Evolutionary conservation across 2,329 filamentous ascomycete genomes (phyloP).

Genomic region (Cercospora sp.): DNA sequence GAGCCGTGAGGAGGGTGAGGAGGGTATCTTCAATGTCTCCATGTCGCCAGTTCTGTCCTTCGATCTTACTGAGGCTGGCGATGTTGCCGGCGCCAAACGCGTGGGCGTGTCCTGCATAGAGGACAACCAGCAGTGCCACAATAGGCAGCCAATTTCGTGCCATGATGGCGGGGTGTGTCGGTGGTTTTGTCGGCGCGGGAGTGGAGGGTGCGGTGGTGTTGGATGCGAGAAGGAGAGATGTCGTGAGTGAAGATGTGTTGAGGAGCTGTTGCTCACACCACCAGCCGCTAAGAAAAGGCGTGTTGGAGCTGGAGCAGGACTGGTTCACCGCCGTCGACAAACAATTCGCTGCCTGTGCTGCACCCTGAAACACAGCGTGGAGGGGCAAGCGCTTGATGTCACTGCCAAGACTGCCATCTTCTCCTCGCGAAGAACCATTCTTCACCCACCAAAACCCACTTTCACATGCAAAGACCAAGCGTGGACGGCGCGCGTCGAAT

Average conservation of each 20-base stretch:
- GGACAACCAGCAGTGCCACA: constrained; percentile 27
- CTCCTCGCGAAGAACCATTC: neutral
- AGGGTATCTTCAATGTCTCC: constrained; percentile 58
- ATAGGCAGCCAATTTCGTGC: constrained; percentile 29
- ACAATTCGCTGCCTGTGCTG: neutral
- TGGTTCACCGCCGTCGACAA: neutral
- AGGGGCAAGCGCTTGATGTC: neutral
- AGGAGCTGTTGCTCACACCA: neutral
- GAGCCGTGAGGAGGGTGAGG: constrained; percentile 54
- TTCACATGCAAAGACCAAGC: neutral
- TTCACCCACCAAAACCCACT: neutral
- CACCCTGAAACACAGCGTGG: neutral
- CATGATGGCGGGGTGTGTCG: constrained; percentile 18
- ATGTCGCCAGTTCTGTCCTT: constrained; percentile 55
- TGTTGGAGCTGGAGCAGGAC: neutral
- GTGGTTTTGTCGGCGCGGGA: neutral
- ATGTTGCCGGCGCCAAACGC: constrained; percentile 66
- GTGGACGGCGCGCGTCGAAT: neutral
- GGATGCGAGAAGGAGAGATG: neutral
- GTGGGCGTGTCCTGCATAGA: constrained; percentile 31
- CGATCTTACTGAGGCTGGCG: constrained; percentile 71
- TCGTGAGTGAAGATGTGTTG: neutral
- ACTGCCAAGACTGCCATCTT: neutral
- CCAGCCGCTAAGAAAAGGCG: neutral
- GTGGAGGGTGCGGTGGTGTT: neutral